Evolutionary conservation across 2,329 filamentous ascomycete species (phyloP).

Genomic region (Fusarium torreyae): DNA sequence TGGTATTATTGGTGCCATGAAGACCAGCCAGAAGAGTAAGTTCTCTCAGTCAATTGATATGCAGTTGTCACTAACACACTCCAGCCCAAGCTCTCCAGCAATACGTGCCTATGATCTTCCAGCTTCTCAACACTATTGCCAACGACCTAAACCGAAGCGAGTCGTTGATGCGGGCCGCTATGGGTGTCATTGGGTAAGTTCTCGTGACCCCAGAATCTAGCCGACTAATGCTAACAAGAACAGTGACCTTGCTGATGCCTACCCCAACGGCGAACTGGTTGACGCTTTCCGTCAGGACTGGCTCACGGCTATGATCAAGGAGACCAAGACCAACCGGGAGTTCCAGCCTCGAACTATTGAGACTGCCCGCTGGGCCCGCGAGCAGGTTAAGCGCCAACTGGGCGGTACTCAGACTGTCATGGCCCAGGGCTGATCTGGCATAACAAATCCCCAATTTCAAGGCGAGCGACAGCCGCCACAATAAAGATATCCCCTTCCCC

Average conservation of each 20-base stretch:
- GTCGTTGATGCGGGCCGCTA: constrained; percentile 90
- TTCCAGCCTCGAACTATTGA: constrained; percentile 89
- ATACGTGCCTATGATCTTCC: constrained; percentile 89
- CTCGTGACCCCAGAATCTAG: neutral
- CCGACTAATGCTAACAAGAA: constrained; percentile 26
- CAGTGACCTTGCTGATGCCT: constrained; percentile 94
- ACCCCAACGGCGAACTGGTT: constrained; percentile 89
- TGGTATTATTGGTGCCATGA: constrained; percentile 95
- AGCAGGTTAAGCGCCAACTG: constrained; percentile 95
- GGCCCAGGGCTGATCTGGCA: constrained; percentile 60
- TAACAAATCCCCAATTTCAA: constrained; percentile 1
- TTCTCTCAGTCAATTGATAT: constrained; percentile 26
- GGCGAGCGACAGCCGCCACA: constrained; percentile 19
- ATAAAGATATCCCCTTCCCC: constrained; percentile 34
- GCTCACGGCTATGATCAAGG: constrained; percentile 90
- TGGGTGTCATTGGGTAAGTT: constrained; percentile 95
- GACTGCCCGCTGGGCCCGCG: constrained; percentile 96
- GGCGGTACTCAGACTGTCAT: constrained; percentile 68
- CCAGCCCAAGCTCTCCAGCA: constrained; percentile 79
- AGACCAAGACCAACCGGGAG: constrained; percentile 90
- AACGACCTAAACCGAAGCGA: constrained; percentile 91
- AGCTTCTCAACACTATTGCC: constrained; percentile 84
- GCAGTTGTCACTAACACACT: constrained; percentile 48
- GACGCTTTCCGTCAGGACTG: constrained; percentile 92
- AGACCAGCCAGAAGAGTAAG: constrained; percentile 82